Evolutionary conservation across 805 yeast species (phyloP), one percentile per base, ranked within the genome.

Genomic region (Phaffomyces thermotolerans): DNA sequence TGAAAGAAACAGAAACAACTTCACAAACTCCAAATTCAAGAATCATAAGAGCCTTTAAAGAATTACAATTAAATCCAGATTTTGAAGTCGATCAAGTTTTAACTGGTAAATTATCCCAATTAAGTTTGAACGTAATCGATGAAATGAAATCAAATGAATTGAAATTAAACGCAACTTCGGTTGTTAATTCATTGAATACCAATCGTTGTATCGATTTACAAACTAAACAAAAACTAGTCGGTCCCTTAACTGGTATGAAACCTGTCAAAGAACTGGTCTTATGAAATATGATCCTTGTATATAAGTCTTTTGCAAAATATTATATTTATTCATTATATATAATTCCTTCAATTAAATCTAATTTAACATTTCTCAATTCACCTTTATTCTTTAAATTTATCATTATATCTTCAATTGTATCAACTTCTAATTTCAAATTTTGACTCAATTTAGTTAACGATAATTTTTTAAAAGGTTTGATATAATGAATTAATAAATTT

Each of bases 171-270:
- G 60, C 60, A 8, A 47, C 42, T 6, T 48, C 59, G 34, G 64
- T 55, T 4, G 43, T 52, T 17, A 56, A 53, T 29, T 43, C 55
- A 2, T 41, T 61, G 45, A 57, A 60, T 47, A 52, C 47, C 29
- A 61, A 59, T 45, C 25, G 46, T 8, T 39, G 54, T 3, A 37
- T 58, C 22, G 46, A 46, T 40, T 45, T 45, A 20, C 51, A 46
- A 12, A 47, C 56, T 1, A 60, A 58, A 46, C 34, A 50, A 36
- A 54, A 48, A 47, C 38, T 59, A 13, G 41, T 61, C 38, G 47
- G 52, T 30, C 61, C 62, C 8, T 52, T 61, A 33, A 50, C 52
- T 5, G 66, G 66, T 27, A 20, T 50, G 8, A 54, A 52, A 8
- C 49, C 59, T 22, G 59, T 58, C n/a, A 58, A 56, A 44, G 50